Conservation (phyloP, 176 grass and related monocot species). For the Cenchrus fungigraminus region DNA sequence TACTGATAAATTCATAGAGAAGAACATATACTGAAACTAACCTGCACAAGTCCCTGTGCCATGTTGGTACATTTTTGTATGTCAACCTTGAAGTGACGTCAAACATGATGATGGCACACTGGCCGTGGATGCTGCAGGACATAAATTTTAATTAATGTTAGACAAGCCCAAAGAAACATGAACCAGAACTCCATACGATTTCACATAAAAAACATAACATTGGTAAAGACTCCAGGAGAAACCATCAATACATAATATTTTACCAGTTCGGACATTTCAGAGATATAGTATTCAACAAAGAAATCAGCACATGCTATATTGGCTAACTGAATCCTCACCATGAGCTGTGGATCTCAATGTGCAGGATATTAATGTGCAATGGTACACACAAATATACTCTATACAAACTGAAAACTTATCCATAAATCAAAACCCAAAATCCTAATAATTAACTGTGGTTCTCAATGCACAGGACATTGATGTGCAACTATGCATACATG, state of each 20-base stretch:
- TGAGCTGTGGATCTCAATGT: background rate
- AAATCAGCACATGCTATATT: background rate
- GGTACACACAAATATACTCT: too few species aligned
- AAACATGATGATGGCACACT: conserved; percentile 82
- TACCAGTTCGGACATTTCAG: background rate
- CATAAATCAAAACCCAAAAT: too few species aligned
- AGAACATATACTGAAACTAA: background rate
- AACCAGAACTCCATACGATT: background rate
- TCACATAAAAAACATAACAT: background rate
- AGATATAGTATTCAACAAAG: background rate
- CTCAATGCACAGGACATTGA: too few species aligned
- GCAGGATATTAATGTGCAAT: too few species aligned
- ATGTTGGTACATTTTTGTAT: conserved; percentile 78
- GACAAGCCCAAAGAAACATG: background rate
- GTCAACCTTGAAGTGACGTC: conserved; percentile 76
- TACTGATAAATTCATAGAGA: background rate
- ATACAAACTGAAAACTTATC: too few species aligned
- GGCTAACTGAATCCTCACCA: background rate
- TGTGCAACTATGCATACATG: too few species aligned
- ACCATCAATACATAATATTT: background rate
- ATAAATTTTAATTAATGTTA: conserved; percentile 5
- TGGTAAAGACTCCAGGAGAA: background rate
- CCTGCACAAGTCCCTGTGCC: conserved; percentile 81
- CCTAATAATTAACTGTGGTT: too few species aligned
- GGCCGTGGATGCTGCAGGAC: conserved; percentile 64